Base-by-base conservation (phyloP, 2,329 filamentous ascomycete genomes). In the Talaromyces verruculosus region DNA sequence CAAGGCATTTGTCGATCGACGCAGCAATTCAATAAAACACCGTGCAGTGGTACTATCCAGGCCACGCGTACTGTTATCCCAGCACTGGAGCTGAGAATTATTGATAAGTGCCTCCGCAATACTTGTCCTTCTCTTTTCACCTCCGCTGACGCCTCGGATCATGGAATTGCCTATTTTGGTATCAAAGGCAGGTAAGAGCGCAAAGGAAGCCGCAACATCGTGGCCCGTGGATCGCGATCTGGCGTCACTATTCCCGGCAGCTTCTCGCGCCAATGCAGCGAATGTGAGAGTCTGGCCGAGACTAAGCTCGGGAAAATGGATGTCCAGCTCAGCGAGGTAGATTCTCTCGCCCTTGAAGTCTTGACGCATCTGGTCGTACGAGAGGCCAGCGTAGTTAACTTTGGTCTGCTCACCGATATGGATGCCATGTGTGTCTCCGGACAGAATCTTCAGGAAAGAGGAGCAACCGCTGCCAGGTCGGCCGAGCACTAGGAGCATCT, bases 241-340 rank as follows among this genome's bases (percentile, higher is more conserved):
- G 35, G 2, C 2, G 72, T 58, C 15, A 70, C 67, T 0, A 37
- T 37, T 13, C 10, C 3, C 35, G 8, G 10, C 35, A 37, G 35
- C 10, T 13, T 37, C 10, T 69, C 68, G 0, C 73, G 71, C 87
- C 39, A 87, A 84, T 1, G 90, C 82, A 0, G 91, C 91, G 71
- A 93, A 93, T 65, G 87, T 84, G 17, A 93, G 83, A 0, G 91
- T 93, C 65, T 91, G 84, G 1, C 89, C 88, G 4, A 93, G 89
- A 0, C 88, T 92, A 22, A 93, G 79, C 3, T 90, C 88, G 0
- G 91, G 88, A 68, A 92, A 93, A 72, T 92, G 90, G 15, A 45
- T 19, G n/a, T 45, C 41, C 17, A 19, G 7, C n/a, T 45, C 41
- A 4, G 17, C 17, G 7, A 19, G 3, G 17, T 45, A 45, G 7